phyloP scores from a whole-genome alignment of 306 rosid genomes.

The Pachyrhizus erosus region DNA sequence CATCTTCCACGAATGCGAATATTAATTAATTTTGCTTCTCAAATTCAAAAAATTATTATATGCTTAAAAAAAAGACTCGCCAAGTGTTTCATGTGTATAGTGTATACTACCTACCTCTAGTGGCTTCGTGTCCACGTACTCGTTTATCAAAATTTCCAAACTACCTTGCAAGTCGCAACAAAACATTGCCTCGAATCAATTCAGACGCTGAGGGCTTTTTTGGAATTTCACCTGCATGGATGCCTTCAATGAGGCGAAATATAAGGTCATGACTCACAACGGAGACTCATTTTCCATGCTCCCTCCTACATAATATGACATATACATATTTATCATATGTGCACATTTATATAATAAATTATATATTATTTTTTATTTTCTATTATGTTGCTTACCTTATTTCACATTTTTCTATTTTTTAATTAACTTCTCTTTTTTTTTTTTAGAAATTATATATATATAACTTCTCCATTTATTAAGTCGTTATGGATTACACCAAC shows the following conservation, averaged over 20 bases:
- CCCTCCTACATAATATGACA: not conserved
- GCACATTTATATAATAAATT: not conserved
- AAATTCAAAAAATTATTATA: constrained; percentile 20
- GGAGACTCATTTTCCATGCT: constrained; percentile 22
- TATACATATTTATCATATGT: not conserved
- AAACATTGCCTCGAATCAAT: constrained; percentile 28
- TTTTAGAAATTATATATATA: not conserved
- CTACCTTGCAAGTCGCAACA: constrained; percentile 37
- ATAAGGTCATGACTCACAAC: constrained; percentile 1
- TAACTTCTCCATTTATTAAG: constrained; percentile 33
- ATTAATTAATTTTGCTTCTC: constrained; percentile 31
- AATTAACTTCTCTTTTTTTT: not conserved
- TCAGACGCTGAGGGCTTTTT: not conserved
- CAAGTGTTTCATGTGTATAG: not conserved
- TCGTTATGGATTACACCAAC: constrained; percentile 43
- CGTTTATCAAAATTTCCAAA: constrained; percentile 36
- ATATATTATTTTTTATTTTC: not conserved
- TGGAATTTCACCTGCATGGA: constrained; percentile 43
- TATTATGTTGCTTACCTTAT: not conserved
- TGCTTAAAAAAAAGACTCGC: not conserved
- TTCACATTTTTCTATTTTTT: not conserved
- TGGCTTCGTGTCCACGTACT: constrained; percentile 30
- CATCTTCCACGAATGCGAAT: constrained; percentile 21
- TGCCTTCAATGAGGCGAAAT: constrained; percentile 36
- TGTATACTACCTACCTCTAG: not conserved